phyloP scores from a whole-genome alignment of 805 yeast genomes.

The Lipomyces japonicus region DNA sequence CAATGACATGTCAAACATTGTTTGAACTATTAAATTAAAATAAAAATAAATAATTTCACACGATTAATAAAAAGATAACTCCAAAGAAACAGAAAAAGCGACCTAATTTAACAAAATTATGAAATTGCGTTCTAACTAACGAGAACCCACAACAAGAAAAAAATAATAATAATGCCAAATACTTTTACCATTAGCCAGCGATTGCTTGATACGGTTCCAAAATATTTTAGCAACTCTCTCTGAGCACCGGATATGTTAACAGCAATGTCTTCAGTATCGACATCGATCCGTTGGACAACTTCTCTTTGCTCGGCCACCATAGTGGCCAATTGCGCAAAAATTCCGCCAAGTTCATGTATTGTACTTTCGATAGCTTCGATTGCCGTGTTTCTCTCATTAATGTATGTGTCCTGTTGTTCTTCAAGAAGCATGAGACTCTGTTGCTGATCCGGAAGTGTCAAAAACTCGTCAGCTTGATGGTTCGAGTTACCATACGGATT shows the following conservation, averaged over 20 bases:
- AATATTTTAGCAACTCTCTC: slow-evolving; percentile 85
- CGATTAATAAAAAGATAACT: neutral
- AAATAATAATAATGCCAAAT: slow-evolving; percentile 74
- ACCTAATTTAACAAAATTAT: neutral
- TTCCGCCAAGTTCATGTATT: slow-evolving; percentile 90
- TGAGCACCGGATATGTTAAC: slow-evolving; percentile 91
- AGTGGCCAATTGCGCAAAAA: slow-evolving; percentile 90
- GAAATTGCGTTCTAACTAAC: neutral
- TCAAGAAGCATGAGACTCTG: slow-evolving; percentile 78
- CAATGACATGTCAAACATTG: too few species aligned
- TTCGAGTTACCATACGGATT: slow-evolving; percentile 26
- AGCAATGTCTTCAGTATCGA: slow-evolving; percentile 88
- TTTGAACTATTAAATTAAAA: too few species aligned
- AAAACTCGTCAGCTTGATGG: slow-evolving; percentile 45
- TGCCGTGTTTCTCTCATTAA: slow-evolving; percentile 80
- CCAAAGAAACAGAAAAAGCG: neutral
- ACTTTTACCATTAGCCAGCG: slow-evolving; percentile 88
- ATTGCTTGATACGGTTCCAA: slow-evolving; percentile 79
- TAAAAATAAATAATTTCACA: neutral
- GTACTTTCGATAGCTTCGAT: slow-evolving; percentile 97
- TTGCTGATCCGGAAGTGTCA: slow-evolving; percentile 80
- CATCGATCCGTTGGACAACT: slow-evolving; percentile 89
- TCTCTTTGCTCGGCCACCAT: slow-evolving; percentile 99
- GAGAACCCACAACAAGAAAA: neutral
- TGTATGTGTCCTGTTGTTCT: slow-evolving; percentile 70